Percentiles rank a stretch among this genome's conserved stretches.
Conservation (phyloP, 1,284 basidiomycete species). For the Ganoderma boninense region DNA sequence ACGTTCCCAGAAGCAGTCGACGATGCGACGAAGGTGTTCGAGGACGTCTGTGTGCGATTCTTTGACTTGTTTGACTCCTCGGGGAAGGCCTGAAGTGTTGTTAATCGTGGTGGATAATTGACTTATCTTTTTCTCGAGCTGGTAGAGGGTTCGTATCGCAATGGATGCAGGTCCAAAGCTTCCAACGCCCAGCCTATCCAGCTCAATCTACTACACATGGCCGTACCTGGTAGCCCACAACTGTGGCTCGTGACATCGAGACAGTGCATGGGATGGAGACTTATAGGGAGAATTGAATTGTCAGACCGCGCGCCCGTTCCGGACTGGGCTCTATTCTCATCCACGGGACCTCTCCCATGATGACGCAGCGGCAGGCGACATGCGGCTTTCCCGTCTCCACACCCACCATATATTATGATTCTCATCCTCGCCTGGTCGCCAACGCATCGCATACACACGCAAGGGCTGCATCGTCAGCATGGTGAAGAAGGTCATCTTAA, state of each 20-base stretch:
- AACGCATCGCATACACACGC: background rate
- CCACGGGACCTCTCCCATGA: background rate
- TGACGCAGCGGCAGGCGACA: conserved; percentile 2
- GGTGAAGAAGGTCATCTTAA: conserved; percentile 51
- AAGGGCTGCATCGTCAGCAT: background rate
- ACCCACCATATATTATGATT: background rate
- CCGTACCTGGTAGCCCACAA: background rate
- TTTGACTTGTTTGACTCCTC: conserved; percentile 51
- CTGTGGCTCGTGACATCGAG: background rate
- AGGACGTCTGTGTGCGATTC: conserved; percentile 51
- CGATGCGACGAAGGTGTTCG: conserved; percentile 54
- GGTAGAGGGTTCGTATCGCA: background rate
- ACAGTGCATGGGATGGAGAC: background rate
- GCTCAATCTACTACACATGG: background rate
- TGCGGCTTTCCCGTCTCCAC: background rate
- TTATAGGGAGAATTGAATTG: background rate
- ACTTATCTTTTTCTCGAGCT: background rate
- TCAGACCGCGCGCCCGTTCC: background rate
- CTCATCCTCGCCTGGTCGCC: background rate
- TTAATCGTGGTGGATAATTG: background rate
- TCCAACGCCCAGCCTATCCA: background rate
- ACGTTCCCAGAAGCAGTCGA: conserved; percentile 58
- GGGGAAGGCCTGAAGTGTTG: conserved; percentile 48
- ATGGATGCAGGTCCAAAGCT: background rate
- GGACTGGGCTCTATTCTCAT: background rate